A percentile compares a stretch with the other conserved stretches of the same genome.
Evolutionary conservation across 164 flowering plant genomes (phyloP).

Genomic region (Kingdonia uniflora): DNA sequence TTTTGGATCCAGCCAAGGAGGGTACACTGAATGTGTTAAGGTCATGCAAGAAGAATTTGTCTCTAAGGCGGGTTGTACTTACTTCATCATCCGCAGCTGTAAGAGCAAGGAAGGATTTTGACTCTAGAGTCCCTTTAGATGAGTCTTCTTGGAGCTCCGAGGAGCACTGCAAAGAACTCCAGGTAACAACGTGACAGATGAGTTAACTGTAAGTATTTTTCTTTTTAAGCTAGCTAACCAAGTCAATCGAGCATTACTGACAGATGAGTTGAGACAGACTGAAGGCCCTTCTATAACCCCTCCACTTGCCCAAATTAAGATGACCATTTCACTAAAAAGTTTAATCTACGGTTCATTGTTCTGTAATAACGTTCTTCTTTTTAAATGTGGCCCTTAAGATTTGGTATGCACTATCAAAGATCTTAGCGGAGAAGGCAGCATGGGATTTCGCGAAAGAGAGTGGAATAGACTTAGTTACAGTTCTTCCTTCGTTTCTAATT

Average conservation of each 20-base stretch:
- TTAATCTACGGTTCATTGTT: too few species aligned
- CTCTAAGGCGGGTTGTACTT: constrained; percentile 64
- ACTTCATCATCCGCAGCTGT: constrained; percentile 68
- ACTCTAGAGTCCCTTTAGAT: constrained; percentile 49
- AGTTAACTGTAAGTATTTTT: neutral
- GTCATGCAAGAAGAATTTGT: constrained; percentile 66
- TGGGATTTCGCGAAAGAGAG: constrained; percentile 70
- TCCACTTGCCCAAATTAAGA: too few species aligned
- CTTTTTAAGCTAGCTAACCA: too few species aligned
- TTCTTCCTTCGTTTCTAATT: constrained; percentile 66
- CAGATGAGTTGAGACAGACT: too few species aligned
- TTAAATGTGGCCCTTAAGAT: too few species aligned
- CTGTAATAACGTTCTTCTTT: too few species aligned
- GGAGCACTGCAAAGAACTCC: constrained; percentile 46
- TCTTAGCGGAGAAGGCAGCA: constrained; percentile 75
- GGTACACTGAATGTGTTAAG: constrained; percentile 82
- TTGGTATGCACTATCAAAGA: constrained; percentile 80
- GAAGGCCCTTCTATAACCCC: too few species aligned
- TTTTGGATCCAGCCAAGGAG: constrained; percentile 62
- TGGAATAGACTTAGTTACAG: constrained; percentile 59
- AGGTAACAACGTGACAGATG: constrained; percentile 22
- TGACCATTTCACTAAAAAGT: too few species aligned
- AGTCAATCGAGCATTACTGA: neutral
- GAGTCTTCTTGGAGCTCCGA: constrained; percentile 78
- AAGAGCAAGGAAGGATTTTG: constrained; percentile 49